Evolutionary conservation across 495 filamentous ascomycete species (phyloP), one percentile per base, ranked within the genome.

Genomic region (Talaromyces stipitatus): DNA sequence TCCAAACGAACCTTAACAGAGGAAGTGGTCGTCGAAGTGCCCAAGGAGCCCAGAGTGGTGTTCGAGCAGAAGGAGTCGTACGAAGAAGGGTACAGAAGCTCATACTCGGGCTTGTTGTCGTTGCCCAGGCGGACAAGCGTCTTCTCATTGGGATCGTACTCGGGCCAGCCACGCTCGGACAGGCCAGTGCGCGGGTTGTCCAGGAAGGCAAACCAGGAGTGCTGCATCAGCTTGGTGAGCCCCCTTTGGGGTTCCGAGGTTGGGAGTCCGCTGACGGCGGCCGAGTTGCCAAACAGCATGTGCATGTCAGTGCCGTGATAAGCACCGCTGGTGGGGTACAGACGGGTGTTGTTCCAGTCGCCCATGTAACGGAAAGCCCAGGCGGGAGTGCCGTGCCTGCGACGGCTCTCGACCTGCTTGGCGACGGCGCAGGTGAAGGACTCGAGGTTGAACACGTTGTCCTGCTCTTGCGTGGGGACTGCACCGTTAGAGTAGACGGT

Each of bases 321-420:
- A 1, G 77, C 70, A 2, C 75, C 75, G 38, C 71, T 75, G 18
- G 62, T 65, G 1, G 73, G 73, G 36, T 74, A 74, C 22, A 82
- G 64, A 6, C 63, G 62, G 11, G 72, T 66, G 58, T 78, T 79
- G 1, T 70, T 65, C 64, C 75, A 83, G 48, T 74, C 71, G 7
- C 71, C 78, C 43, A 76, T 73, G 57, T 79, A 83, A 41, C 77
- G 73, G 57, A 76, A 81, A 18, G 72, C 71, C 78, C 79, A 83
- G 12, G 68, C 70, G 0, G 79, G 75, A 12, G 70, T 66, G 16
- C 59, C 61, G 27, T 67, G 60, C 7, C 48, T 54, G 24, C 62
- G 54, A 6, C 70, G 70, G 24, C 65, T 66, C 26, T 61, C 64
- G 10, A 72, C 76, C 18, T 69, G 62, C 14, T 57, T 45, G 6